A percentile compares a stretch with the other conserved stretches of the same genome.
Evolutionary conservation across 2,329 filamentous ascomycete species (phyloP).

Genomic region (Nothopassalora personata): DNA sequence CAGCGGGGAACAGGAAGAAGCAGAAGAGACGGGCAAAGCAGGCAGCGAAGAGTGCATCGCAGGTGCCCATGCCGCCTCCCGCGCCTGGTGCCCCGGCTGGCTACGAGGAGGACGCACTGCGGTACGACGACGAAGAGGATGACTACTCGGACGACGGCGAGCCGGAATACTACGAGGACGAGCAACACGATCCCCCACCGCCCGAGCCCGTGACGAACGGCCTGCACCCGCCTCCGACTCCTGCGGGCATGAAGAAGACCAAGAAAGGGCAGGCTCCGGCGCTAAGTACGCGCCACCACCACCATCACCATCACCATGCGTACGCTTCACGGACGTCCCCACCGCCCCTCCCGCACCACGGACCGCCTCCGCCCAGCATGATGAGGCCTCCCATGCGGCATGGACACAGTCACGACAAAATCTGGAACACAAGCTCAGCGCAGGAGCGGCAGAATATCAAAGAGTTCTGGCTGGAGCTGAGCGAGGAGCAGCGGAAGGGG

Average conservation of each 20-base stretch:
- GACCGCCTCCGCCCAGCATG: constrained; percentile 10
- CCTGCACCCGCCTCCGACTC: constrained; percentile 23
- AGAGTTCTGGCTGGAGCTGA: constrained; percentile 92
- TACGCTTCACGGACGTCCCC: constrained; percentile 25
- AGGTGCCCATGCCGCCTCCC: constrained; percentile 31
- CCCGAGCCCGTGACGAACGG: constrained; percentile 37
- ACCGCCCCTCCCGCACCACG: constrained; percentile 23
- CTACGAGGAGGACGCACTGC: constrained; percentile 38
- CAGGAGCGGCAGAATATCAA: constrained; percentile 97
- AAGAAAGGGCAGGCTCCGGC: constrained; percentile 59
- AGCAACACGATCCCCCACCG: constrained; percentile 29
- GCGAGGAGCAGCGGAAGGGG: constrained; percentile 89
- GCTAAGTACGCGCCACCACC: constrained; percentile 9
- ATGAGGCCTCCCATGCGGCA: constrained; percentile 9
- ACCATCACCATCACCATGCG: constrained; percentile 13
- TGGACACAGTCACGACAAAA: constrained; percentile 63
- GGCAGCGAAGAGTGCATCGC: constrained; percentile 60
- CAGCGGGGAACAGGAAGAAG: constrained; percentile 80
- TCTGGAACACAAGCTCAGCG: constrained; percentile 93
- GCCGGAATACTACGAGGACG: constrained; percentile 17
- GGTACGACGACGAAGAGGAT: constrained; percentile 40
- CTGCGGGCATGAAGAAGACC: constrained; percentile 42
- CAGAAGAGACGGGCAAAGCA: constrained; percentile 85
- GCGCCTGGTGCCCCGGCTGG: constrained; percentile 32
- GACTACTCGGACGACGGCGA: constrained; percentile 30